Conservation (phyloP, 2,329 filamentous ascomycete genomes). For the Aspergillus flavus region DNA sequence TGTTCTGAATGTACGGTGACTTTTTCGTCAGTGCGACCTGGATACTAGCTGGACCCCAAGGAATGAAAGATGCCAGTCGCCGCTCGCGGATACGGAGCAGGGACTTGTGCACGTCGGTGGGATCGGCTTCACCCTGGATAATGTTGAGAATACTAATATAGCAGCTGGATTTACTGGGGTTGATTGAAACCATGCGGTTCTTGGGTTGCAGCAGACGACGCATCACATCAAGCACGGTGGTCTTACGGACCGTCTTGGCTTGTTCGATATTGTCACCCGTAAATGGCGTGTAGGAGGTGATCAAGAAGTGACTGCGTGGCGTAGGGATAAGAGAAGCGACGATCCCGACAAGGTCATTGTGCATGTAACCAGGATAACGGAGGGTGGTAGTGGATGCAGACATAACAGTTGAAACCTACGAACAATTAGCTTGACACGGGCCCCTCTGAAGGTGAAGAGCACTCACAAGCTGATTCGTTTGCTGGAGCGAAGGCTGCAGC, state of each 20-base stretch:
- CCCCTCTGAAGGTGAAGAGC: background rate
- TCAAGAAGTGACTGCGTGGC: constrained; percentile 94
- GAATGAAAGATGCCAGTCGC: constrained; percentile 91
- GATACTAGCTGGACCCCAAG: constrained; percentile 96
- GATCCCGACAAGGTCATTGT: constrained; percentile 97
- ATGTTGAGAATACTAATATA: constrained; percentile 99
- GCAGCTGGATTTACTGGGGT: constrained; percentile 94
- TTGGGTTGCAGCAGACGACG: constrained; percentile 91
- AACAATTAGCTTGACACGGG: constrained; percentile 8
- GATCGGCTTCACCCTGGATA: constrained; percentile 97
- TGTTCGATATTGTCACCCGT: constrained; percentile 95
- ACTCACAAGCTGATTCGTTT: constrained; percentile 88
- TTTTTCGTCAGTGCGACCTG: constrained; percentile 96
- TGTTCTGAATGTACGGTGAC: constrained; percentile 92
- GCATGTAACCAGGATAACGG: constrained; percentile 98
- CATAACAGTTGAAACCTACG: constrained; percentile 89
- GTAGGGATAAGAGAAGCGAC: constrained; percentile 94
- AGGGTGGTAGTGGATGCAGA: constrained; percentile 95
- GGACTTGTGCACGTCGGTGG: constrained; percentile 97
- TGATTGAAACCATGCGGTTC: constrained; percentile 98
- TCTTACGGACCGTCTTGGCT: constrained; percentile 96
- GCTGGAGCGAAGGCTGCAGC: constrained; percentile 92
- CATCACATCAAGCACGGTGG: constrained; percentile 98
- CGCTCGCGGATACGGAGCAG: constrained; percentile 93
- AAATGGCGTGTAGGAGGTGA: constrained; percentile 98